These are phyloP conservation scores for Eragrostis tef DNA, from an alignment of 202 grass and related monocot species.

Conservation along the genomic window DNA sequence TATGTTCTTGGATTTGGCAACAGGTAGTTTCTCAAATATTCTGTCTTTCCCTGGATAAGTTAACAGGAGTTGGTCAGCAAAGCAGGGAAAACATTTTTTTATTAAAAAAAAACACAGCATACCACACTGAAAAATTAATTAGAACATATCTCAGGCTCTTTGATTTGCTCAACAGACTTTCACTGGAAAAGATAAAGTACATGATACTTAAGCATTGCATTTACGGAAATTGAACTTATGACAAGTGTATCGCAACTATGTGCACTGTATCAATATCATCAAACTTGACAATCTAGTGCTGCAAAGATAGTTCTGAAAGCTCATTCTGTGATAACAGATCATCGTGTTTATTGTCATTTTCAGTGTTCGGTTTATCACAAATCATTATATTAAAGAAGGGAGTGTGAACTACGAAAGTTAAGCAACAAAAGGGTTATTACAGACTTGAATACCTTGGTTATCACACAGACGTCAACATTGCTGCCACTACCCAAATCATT, in stretches of 20 bases:
- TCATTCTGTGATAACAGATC: neutral
- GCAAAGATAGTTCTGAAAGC: neutral
- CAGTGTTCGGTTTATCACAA: neutral
- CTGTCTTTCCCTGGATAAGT: constrained; percentile 66
- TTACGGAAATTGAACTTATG: neutral
- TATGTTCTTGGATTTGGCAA: constrained; percentile 88
- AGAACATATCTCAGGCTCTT: constrained; percentile 8
- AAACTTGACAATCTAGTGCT: neutral
- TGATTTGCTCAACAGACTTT: neutral
- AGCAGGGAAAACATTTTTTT: neutral
- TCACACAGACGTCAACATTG: constrained; percentile 96
- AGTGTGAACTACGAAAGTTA: neutral
- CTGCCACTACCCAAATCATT: constrained; percentile 99
- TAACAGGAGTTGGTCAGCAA: constrained; percentile 33
- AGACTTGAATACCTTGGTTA: constrained; percentile 75
- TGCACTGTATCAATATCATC: constrained; percentile 4
- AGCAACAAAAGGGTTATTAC: neutral
- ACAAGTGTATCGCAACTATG: neutral
- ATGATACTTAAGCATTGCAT: neutral
- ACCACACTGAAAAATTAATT: neutral
- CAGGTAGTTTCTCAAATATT: constrained; percentile 89
- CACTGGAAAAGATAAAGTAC: neutral
- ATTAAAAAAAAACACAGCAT: neutral
- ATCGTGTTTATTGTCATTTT: neutral
- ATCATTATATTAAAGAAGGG: neutral